Evolutionary conservation across 305 asterid genomes (phyloP).

Genomic region (Solanum aculeatissimum): DNA sequence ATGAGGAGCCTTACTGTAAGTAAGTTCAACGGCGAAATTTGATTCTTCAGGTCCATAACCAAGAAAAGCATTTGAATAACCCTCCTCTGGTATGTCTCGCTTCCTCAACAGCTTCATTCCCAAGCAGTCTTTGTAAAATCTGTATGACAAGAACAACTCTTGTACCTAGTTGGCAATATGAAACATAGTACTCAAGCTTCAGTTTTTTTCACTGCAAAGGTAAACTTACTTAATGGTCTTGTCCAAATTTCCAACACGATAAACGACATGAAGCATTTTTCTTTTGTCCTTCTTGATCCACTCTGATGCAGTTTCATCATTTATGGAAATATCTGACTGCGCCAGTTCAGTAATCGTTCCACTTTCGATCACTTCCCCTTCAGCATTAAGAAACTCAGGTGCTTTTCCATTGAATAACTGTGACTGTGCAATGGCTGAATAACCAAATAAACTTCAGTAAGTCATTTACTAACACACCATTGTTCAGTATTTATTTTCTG

Average conservation of each 20-base stretch:
- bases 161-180: not conserved
- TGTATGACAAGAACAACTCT: not conserved
- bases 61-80: conserved; percentile 39
- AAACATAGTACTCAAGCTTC: not conserved
- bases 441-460: conserved; percentile 3
- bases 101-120: conserved; percentile 43
- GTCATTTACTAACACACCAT: not conserved
- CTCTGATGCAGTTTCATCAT: conserved; percentile 18
- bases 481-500: not conserved
- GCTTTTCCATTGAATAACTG: conserved; percentile 27
- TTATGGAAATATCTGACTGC: conserved; percentile 6
- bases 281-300: conserved; percentile 39
- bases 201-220: not conserved
- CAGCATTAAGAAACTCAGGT: conserved; percentile 6
- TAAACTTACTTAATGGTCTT: conserved; percentile 30
- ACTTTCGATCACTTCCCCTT: conserved; percentile 2
- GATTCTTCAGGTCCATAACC: conserved; percentile 42
- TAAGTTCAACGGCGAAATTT: conserved; percentile 34
- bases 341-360: conserved; percentile 5
- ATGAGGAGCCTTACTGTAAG: conserved; percentile 26
- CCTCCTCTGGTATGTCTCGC: conserved; percentile 38
- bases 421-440: conserved; percentile 30
- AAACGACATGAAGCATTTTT: conserved; percentile 40
- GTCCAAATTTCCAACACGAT: conserved; percentile 38
- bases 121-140: conserved; percentile 41